These are phyloP conservation scores for Hibiscus syriacus DNA, from an alignment of 345 rosid species.

Conservation along the genomic window DNA sequence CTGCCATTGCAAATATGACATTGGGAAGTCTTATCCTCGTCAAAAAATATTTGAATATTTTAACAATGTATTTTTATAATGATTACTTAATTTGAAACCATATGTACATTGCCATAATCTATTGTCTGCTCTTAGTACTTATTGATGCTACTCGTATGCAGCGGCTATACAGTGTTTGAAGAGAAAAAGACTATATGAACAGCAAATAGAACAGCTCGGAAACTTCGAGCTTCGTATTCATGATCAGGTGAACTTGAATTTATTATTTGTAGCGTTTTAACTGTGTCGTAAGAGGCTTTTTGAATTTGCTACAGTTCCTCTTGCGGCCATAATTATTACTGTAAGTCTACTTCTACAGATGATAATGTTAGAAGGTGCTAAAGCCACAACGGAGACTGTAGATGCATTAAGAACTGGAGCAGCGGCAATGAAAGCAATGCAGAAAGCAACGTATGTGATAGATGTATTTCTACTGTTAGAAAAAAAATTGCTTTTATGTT, in stretches of 20 bases:
- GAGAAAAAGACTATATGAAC: constrained; percentile 82
- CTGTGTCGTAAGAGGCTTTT: not conserved
- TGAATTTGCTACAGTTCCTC: not conserved
- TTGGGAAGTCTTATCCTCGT: not conserved
- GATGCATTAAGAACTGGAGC: constrained; percentile 92
- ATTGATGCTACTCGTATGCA: constrained; percentile 26
- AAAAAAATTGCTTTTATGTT: not conserved
- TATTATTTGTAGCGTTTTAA: not conserved
- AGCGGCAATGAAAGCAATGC: constrained; percentile 84
- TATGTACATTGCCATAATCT: not conserved
- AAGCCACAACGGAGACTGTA: constrained; percentile 78
- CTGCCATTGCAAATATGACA: not conserved
- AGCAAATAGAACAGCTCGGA: constrained; percentile 79
- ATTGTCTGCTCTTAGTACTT: not conserved
- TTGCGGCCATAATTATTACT: not conserved
- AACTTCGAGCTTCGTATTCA: constrained; percentile 79
- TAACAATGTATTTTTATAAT: not conserved
- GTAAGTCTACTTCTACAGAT: constrained; percentile 36
- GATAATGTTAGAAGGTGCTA: constrained; percentile 82
- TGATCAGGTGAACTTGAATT: constrained; percentile 48
- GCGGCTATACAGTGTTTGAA: constrained; percentile 88
- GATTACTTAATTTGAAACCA: not conserved
- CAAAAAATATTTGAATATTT: not conserved
- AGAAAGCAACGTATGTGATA: constrained; percentile 75
- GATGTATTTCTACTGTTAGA: not conserved